Evolutionary conservation across 2,329 filamentous ascomycete genomes (phyloP).

Genomic region (Lanzia echinophila): DNA sequence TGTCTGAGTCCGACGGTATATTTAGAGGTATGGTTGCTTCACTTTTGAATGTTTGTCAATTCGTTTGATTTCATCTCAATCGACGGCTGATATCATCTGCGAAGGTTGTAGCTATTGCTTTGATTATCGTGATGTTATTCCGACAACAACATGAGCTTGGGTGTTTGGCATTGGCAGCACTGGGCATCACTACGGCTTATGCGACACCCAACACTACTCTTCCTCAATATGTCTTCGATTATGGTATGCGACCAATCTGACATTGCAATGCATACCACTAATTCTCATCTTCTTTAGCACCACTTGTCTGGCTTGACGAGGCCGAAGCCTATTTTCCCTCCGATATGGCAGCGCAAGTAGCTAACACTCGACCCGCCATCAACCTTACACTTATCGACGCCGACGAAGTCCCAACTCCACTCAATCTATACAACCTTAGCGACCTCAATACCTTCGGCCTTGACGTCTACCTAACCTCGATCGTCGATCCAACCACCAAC

Average conservation of each 20-base stretch:
- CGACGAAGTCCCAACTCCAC: constrained; percentile 28
- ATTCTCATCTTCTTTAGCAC: constrained; percentile 33
- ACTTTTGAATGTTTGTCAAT: not conserved
- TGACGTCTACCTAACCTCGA: constrained; percentile 42
- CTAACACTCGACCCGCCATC: constrained; percentile 39
- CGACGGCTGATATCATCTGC: constrained; percentile 4
- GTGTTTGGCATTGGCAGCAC: constrained; percentile 1
- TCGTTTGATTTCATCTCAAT: not conserved
- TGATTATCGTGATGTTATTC: constrained; percentile 4
- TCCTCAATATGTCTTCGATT: constrained; percentile 39
- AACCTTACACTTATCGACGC: constrained; percentile 36
- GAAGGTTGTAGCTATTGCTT: constrained; percentile 6
- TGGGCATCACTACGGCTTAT: not conserved
- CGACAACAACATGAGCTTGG: constrained; percentile 2
- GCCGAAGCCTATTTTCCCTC: constrained; percentile 43
- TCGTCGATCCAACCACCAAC: constrained; percentile 39
- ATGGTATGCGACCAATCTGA: constrained; percentile 32
- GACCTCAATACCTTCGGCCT: constrained; percentile 37
- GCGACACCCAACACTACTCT: constrained; percentile 23
- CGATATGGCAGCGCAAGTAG: constrained; percentile 40
- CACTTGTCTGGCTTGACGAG: constrained; percentile 44
- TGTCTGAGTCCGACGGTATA: constrained; percentile 6
- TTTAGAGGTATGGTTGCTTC: constrained; percentile 14
- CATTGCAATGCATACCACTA: not conserved
- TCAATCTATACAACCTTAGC: constrained; percentile 43